phyloP scores from a whole-genome alignment of 495 filamentous ascomycete genomes.

The Talaromyces stipitatus region DNA sequence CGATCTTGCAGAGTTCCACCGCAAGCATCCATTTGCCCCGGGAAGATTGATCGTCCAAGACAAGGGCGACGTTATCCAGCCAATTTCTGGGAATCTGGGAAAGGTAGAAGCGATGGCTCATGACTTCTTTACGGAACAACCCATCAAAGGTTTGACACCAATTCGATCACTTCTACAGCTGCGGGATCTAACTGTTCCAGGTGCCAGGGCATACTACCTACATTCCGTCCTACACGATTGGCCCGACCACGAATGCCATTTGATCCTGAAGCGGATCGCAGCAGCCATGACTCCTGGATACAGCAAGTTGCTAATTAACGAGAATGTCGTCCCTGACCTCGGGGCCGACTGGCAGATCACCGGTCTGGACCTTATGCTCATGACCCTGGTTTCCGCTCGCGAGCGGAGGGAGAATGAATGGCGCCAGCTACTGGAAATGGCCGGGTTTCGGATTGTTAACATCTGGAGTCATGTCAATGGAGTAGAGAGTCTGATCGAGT shows the following conservation, averaged over 20 bases:
- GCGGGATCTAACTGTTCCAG: conserved; percentile 4
- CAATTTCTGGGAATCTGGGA: conserved; percentile 12
- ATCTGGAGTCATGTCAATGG: conserved; percentile 15
- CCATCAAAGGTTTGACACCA: conserved; percentile 13
- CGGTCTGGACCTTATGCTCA: conserved; percentile 38
- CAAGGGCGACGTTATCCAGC: conserved; percentile 28
- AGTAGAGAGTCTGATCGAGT: conserved; percentile 23
- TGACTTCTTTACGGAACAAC: conserved; percentile 47
- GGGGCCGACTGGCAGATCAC: conserved; percentile 31
- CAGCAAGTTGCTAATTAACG: conserved; percentile 41
- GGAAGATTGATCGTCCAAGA: conserved; percentile 44
- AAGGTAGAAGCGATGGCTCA: conserved; percentile 21
- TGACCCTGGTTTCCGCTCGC: conserved; percentile 21
- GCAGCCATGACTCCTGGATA: conserved; percentile 42
- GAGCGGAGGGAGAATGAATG: conserved; percentile 28
- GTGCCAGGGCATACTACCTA: conserved; percentile 25
- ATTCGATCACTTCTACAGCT: no score
- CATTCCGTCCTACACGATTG: conserved; percentile 44
- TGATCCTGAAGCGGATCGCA: conserved; percentile 33
- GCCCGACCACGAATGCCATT: conserved; percentile 31
- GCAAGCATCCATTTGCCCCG: conserved; percentile 8
- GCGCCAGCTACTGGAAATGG: conserved; percentile 30
- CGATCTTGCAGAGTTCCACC: conserved; percentile 36
- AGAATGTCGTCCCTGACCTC: conserved; percentile 40
- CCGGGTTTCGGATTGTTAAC: conserved; percentile 54